Evolutionary conservation across 2,329 filamentous ascomycete genomes (phyloP).

Genomic region (Nothopassalora personata): DNA sequence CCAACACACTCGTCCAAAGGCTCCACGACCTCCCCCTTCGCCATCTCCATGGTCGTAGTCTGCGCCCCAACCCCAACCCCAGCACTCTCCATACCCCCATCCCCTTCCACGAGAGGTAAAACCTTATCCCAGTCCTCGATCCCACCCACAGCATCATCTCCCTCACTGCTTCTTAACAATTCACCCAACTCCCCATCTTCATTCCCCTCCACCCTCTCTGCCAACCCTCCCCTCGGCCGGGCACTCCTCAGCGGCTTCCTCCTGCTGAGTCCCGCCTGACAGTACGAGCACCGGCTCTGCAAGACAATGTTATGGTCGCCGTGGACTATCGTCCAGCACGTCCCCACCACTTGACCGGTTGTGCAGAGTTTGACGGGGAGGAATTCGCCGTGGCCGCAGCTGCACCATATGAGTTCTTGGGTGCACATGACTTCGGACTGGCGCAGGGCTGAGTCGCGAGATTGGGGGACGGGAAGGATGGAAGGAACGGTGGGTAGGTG

Average conservation of each 20-base stretch:
- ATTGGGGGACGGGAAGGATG: not conserved
- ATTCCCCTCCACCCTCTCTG: constrained; percentile 6
- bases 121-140: not conserved
- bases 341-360: constrained; percentile 11
- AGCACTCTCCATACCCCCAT: not conserved
- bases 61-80: not conserved
- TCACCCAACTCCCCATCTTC: constrained; percentile 4
- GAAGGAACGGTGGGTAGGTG: not conserved
- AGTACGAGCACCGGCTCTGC: constrained; percentile 27
- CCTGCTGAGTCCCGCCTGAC: constrained; percentile 21
- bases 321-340: constrained; percentile 28
- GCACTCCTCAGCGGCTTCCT: constrained; percentile 13
- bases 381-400: constrained; percentile 32
- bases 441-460: not conserved
- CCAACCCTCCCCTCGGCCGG: constrained; percentile 11
- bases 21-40: no score
- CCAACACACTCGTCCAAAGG: not conserved
- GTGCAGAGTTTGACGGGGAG: constrained; percentile 26
- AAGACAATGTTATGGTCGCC: constrained; percentile 24
- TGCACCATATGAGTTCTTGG: constrained; percentile 33
- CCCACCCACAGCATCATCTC: not conserved
- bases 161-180: constrained; percentile 6
- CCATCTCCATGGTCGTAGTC: no score
- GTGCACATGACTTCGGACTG: constrained; percentile 23
- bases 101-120: not conserved